Percentiles rank a stretch among this genome's conserved stretches.
Evolutionary conservation across 2,329 filamentous ascomycete genomes (phyloP).

Genomic region (Albophoma yamanashiensis): DNA sequence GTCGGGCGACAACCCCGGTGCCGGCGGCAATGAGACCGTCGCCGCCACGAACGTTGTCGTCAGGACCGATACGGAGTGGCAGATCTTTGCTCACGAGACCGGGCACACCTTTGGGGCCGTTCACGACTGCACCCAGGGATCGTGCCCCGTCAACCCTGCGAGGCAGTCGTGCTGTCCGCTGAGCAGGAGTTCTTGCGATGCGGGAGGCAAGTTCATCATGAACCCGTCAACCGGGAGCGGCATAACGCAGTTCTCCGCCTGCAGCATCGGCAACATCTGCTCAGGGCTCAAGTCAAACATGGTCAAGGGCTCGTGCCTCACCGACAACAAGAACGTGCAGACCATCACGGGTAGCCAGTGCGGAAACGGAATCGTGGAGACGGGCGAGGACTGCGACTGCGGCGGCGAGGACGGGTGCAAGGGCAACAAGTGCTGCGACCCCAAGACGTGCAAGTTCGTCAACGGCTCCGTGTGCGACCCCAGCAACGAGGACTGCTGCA

Average conservation of each 20-base stretch:
- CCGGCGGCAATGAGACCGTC: slow-evolving; percentile 55
- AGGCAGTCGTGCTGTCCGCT: slow-evolving; percentile 69
- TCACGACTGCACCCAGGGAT: slow-evolving; percentile 70
- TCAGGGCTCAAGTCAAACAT: slow-evolving; percentile 72
- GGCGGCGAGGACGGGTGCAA: slow-evolving; percentile 65
- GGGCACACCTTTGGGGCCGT: slow-evolving; percentile 94
- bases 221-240: slow-evolving; percentile 72
- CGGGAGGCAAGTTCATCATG: slow-evolving; percentile 79
- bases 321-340: slow-evolving; percentile 73
- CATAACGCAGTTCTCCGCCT: slow-evolving; percentile 75
- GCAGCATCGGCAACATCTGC: slow-evolving; percentile 89
- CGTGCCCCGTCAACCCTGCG: slow-evolving; percentile 53
- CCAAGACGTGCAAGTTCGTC: slow-evolving; percentile 78
- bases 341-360: slow-evolving; percentile 79
- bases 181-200: slow-evolving; percentile 56
- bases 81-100: slow-evolving; percentile 88
- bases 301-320: slow-evolving; percentile 59
- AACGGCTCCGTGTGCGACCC: slow-evolving; percentile 67
- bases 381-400: slow-evolving; percentile 92
- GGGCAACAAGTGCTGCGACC: slow-evolving; percentile 71
- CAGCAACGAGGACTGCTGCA: slow-evolving; percentile 75
- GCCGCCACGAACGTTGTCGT: slow-evolving; percentile 85
- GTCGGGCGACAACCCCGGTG: slow-evolving; percentile 39
- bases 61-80: slow-evolving; percentile 76
- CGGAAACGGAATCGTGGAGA: slow-evolving; percentile 94